Percentiles rank a stretch among this genome's conserved stretches.
Conservation (phyloP, 2,329 filamentous ascomycete genomes). For the Sporothrix pseudoabietina region DNA sequence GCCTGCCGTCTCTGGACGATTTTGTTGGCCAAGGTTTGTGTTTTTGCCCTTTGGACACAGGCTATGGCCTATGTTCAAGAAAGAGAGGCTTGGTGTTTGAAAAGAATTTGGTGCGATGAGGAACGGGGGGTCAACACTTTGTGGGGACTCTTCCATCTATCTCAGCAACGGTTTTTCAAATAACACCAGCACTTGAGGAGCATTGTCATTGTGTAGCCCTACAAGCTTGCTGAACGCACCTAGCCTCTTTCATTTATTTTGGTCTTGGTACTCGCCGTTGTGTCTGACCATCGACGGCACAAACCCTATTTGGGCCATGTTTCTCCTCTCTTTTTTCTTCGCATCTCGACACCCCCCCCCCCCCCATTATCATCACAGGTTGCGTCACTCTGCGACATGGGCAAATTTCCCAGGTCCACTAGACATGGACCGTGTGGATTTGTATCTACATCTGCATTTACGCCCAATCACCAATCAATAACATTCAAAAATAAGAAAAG, state of each 20-base stretch:
- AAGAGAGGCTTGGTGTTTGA: not conserved
- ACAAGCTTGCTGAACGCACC: not conserved
- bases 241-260: not conserved
- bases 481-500: slow-evolving; percentile 10
- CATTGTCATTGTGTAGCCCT: not conserved
- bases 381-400: not conserved
- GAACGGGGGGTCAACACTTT: not conserved
- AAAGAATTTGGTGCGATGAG: not conserved
- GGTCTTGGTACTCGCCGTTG: not conserved
- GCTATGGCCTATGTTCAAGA: not conserved
- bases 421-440: not conserved
- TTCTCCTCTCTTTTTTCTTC: not conserved
- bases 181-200: not conserved
- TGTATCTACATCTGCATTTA: not conserved
- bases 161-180: not conserved
- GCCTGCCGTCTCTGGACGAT: not conserved
- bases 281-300: not conserved
- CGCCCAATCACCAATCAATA: not conserved
- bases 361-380: no score
- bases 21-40: not conserved
- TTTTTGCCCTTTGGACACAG: not conserved
- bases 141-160: not conserved
- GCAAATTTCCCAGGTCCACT: not conserved
- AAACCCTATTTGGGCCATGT: not conserved
- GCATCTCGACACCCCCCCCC: not conserved